Evolutionary conservation across 2,329 filamentous ascomycete genomes (phyloP).

Genomic region (Penicillium occitanis): DNA sequence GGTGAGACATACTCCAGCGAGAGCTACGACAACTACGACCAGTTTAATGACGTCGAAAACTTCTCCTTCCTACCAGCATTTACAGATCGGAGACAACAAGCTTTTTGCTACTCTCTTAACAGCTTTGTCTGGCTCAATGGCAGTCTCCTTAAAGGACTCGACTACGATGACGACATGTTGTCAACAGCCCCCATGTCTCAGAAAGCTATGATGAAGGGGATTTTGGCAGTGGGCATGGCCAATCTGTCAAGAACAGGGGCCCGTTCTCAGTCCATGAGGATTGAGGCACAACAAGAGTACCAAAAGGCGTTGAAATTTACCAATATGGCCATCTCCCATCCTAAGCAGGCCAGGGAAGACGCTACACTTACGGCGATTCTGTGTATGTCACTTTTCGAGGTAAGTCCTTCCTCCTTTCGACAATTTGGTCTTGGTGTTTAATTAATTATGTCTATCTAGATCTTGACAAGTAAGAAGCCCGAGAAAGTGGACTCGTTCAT

Average conservation of each 20-base stretch:
- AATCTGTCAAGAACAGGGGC: slow-evolving; percentile 57
- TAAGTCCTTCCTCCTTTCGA: slow-evolving; percentile 32
- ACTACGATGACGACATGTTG: slow-evolving; percentile 26
- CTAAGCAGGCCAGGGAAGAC: slow-evolving; percentile 38
- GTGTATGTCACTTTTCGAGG: slow-evolving; percentile 63
- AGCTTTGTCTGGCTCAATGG: slow-evolving; percentile 35
- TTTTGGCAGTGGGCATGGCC: slow-evolving; percentile 60
- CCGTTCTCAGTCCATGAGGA: slow-evolving; percentile 47
- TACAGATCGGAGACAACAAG: slow-evolving; percentile 27
- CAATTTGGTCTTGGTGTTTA: too few relatives aligned
- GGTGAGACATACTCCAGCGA: neutral
- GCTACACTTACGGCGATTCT: slow-evolving; percentile 56
- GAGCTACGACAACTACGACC: slow-evolving; percentile 13
- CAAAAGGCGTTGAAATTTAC: slow-evolving; percentile 52
- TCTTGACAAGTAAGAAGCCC: slow-evolving; percentile 44
- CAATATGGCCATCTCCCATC: slow-evolving; percentile 35
- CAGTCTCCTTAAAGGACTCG: slow-evolving; percentile 30
- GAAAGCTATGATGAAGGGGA: slow-evolving; percentile 46
- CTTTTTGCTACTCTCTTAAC: slow-evolving; percentile 37
- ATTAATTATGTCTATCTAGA: slow-evolving; percentile 24
- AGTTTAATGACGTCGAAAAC: neutral
- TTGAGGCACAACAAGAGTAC: slow-evolving; percentile 55
- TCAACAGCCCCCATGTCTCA: slow-evolving; percentile 28
- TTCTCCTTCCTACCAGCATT: neutral
- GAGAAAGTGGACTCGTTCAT: slow-evolving; percentile 54